A percentile compares a stretch with the other conserved stretches of the same genome.
Conservation (phyloP, 1,139 yeast genomes). For the Sugiyamaella japonica region DNA sequence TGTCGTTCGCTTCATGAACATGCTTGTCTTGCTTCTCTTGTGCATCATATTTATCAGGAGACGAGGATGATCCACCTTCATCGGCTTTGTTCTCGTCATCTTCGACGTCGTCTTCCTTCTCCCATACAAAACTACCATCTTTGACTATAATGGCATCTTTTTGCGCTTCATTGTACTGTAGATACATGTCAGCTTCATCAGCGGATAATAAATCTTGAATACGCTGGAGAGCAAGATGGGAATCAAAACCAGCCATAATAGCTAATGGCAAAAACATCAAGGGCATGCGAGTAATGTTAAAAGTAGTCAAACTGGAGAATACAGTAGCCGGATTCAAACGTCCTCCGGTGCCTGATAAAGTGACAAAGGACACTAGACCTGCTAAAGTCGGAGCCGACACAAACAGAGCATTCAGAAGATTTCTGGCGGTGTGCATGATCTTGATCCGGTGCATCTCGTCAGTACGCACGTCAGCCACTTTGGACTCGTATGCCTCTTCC, state of each 20-base stretch:
- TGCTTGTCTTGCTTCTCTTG: constrained; percentile 7
- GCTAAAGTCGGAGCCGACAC: constrained; percentile 67
- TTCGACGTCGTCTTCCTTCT: constrained; percentile 45
- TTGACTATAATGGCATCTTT: constrained; percentile 46
- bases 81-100: constrained; percentile 24
- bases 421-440: constrained; percentile 43
- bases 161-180: constrained; percentile 36
- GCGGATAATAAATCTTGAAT: constrained; percentile 56
- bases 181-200: constrained; percentile 40
- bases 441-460: constrained; percentile 45
- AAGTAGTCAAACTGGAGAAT: constrained; percentile 78
- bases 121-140: constrained; percentile 71
- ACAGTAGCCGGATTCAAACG: constrained; percentile 64
- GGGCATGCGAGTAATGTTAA: constrained; percentile 69
- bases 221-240: constrained; percentile 62
- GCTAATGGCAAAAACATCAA: constrained; percentile 71
- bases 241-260: constrained; percentile 62
- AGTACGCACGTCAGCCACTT: constrained; percentile 49
- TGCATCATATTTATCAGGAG: constrained; percentile 28
- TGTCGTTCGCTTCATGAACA: constrained; percentile 32
- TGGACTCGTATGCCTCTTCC: constrained; percentile 60
- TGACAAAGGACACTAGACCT: constrained; percentile 72
- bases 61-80: constrained; percentile 3
- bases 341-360: constrained; percentile 57
- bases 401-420: constrained; percentile 57